A percentile compares a stretch with the other conserved stretches of the same genome.
Conservation (phyloP, 768 basidiomycete genomes). For the Megacollybia marginata region DNA sequence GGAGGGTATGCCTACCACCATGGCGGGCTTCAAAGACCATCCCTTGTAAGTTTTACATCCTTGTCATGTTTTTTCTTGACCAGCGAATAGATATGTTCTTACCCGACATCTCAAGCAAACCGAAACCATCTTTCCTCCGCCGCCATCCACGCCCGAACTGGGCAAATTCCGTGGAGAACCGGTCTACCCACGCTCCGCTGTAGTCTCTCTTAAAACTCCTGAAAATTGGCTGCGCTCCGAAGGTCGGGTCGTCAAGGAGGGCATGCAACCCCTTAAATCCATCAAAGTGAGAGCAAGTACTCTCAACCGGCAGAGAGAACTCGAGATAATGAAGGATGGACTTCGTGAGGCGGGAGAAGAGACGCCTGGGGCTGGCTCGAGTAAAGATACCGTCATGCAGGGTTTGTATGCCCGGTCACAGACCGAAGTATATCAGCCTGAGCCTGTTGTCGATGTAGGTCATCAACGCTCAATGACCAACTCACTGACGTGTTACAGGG, state of each 20-base stretch:
- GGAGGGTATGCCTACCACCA: slow-evolving; percentile 89
- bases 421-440: slow-evolving; percentile 74
- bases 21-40: slow-evolving; percentile 93
- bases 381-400: slow-evolving; percentile 53
- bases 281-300: slow-evolving; percentile 83
- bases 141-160: slow-evolving; percentile 55
- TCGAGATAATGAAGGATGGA: slow-evolving; percentile 39
- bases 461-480: no score
- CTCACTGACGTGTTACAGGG: slow-evolving; percentile 44
- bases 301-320: slow-evolving; percentile 65
- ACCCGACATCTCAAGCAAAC: slow-evolving; percentile 82
- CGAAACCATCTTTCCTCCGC: slow-evolving; percentile 74
- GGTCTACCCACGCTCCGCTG: slow-evolving; percentile 80
- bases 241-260: slow-evolving; percentile 65
- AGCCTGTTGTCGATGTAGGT: slow-evolving; percentile 72
- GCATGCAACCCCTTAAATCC: slow-evolving; percentile 83
- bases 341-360: slow-evolving; percentile 32
- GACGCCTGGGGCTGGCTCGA: slow-evolving; percentile 12
- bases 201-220: slow-evolving; percentile 80
- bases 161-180: slow-evolving; percentile 91
- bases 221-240: slow-evolving; percentile 91
- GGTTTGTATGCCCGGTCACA: slow-evolving; percentile 81
- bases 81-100: slow-evolving; percentile 61
- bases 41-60: slow-evolving; percentile 54
- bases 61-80: background rate